Base-by-base conservation (phyloP, 2,329 filamentous ascomycete species). In the Fusarium albosuccineum region DNA sequence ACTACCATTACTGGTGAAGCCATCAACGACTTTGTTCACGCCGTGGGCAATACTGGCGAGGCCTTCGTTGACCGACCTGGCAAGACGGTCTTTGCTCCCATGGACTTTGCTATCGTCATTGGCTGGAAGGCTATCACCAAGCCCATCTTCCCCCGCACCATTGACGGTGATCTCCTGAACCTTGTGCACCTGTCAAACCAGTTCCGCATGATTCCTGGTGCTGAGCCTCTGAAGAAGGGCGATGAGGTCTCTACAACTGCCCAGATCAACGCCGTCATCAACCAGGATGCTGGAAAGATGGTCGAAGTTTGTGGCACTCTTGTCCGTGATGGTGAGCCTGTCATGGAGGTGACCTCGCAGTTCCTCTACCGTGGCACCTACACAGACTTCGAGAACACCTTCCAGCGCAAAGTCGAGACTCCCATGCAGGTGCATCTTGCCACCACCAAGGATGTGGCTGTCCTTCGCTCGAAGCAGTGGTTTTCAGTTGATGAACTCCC, bases 121-220 rank as follows among this genome's bases (percentile, higher is more conserved):
- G 94, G 94, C 66, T 97, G 94, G 94, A 98, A 99, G 83, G 96
- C 96, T 42, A 99, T 99, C 75, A 99, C 94, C 10, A 98, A 98
- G 86, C 96, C 96, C 13, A 99, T 99, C 80, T 99, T 99, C 87
- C 96, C 96, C 68, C 91, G 94, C 71, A 93, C 90, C 64, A 98
- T 99, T 73, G 96, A 99, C 73, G 96, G 97, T 69, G 96, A 99
- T 77, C 85, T 99, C 55, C 86, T 99, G 64, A 97, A 97, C 83
- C 89, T 99, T 55, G 95, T 99, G 11, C 96, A 99, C 81, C 82
- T 99, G 64, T 98, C 96, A 49, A 99, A 99, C 79, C 91, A 92
- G 66, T 99, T 98, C 90, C 92, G 96, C 74, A 99, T 99, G 96
- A 88, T 98, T 70, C 94, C 96, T 30, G 96, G 97, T 57, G 96